A percentile compares a stretch with the other conserved stretches of the same genome.
phyloP scores from a whole-genome alignment of 306 rosid genomes.

The Cucumis cinereus region DNA sequence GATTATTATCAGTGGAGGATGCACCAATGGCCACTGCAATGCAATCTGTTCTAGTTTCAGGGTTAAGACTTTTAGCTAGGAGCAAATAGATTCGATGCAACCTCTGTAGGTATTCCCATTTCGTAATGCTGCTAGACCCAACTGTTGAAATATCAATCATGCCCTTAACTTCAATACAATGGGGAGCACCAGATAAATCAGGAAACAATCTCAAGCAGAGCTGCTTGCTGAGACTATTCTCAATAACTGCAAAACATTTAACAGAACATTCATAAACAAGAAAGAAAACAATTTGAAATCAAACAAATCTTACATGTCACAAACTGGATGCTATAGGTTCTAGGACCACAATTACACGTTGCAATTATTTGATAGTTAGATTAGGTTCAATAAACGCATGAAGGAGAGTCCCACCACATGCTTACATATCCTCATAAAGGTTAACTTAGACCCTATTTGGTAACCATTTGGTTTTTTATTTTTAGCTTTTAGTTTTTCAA shows the following conservation, averaged over 20 bases:
- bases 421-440: neutral
- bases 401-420: neutral
- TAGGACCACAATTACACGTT: neutral
- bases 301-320: neutral
- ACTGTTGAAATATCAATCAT: conserved; percentile 24
- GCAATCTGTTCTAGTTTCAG: conserved; percentile 22
- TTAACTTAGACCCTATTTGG: neutral
- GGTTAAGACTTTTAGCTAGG: conserved; percentile 31
- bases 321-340: neutral
- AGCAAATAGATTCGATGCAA: conserved; percentile 34
- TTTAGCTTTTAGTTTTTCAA: too few relatives aligned
- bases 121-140: conserved; percentile 1
- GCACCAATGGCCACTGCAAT: conserved; percentile 34
- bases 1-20: conserved; percentile 54
- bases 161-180: conserved; percentile 24
- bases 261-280: conserved; percentile 11
- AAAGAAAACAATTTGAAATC: neutral
- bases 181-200: conserved; percentile 25
- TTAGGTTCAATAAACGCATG: neutral
- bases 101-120: conserved; percentile 35
- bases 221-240: conserved; percentile 34
- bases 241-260: conserved; percentile 43
- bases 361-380: neutral
- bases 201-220: conserved; percentile 53
- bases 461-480: too few relatives aligned